Evolutionary conservation across 1,139 yeast species (phyloP).

Genomic region (Suzukiozyma palmioleophila): DNA sequence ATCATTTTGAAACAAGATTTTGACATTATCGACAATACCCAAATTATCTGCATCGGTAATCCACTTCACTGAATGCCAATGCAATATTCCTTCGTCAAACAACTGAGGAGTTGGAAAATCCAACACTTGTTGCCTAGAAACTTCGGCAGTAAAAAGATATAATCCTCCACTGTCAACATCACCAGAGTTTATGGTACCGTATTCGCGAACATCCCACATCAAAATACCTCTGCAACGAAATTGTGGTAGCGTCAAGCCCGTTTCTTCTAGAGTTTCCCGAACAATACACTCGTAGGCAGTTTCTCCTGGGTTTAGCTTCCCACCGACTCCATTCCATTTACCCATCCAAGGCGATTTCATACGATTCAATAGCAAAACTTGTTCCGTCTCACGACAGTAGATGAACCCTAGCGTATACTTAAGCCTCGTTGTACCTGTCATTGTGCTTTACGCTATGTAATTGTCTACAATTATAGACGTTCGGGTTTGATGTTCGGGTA

Average conservation of each 20-base stretch:
- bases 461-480: too few species aligned
- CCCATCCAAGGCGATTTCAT: slow-evolving; percentile 51
- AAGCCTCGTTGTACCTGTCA: slow-evolving; percentile 3
- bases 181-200: slow-evolving; percentile 14
- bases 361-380: slow-evolving; percentile 36
- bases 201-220: slow-evolving; percentile 25
- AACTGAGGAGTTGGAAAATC: slow-evolving; percentile 24
- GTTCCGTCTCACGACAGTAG: slow-evolving; percentile 28
- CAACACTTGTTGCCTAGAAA: slow-evolving; percentile 21
- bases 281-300: slow-evolving; percentile 36
- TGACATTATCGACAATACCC: slow-evolving; percentile 43
- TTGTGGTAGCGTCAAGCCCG: slow-evolving; percentile 31
- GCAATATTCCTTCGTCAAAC: slow-evolving; percentile 41
- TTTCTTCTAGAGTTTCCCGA: slow-evolving; percentile 43
- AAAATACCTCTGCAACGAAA: slow-evolving; percentile 34
- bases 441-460: not conserved
- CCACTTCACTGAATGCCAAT: slow-evolving; percentile 43
- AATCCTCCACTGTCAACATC: slow-evolving; percentile 31
- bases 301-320: slow-evolving; percentile 37
- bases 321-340: slow-evolving; percentile 50
- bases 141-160: slow-evolving; percentile 38
- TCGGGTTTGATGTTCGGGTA: too few species aligned
- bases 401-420: slow-evolving; percentile 40
- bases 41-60: slow-evolving; percentile 31
- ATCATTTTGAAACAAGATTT: slow-evolving; percentile 20